Evolutionary conservation across 306 rosid genomes (phyloP).

Genomic region (Erythrophleum fordii): DNA sequence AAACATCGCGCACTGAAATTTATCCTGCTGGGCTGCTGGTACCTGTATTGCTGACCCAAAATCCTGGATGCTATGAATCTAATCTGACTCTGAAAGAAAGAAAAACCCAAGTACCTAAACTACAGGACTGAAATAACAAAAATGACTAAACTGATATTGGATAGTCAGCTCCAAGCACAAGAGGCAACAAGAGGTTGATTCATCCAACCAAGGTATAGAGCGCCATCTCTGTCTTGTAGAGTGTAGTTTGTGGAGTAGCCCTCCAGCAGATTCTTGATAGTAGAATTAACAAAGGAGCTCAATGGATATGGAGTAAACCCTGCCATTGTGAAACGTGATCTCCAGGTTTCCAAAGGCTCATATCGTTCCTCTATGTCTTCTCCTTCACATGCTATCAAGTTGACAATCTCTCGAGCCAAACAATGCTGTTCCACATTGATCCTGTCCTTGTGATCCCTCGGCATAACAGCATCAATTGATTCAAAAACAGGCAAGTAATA

Average conservation of each 20-base stretch:
- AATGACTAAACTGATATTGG: constrained; percentile 15
- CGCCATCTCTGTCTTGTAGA: constrained; percentile 79
- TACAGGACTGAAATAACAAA: constrained; percentile 16
- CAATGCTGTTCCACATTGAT: constrained; percentile 90
- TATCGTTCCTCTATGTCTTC: constrained; percentile 89
- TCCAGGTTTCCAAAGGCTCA: constrained; percentile 78
- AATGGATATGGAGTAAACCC: constrained; percentile 78
- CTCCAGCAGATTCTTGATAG: constrained; percentile 70
- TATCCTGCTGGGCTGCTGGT: not conserved
- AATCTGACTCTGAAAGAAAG: constrained; percentile 12
- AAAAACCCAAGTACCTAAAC: constrained; percentile 6
- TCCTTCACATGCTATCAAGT: constrained; percentile 91
- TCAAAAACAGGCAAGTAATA: constrained; percentile 71
- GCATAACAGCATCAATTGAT: constrained; percentile 70
- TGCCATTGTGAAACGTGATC: constrained; percentile 70
- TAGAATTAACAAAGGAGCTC: constrained; percentile 63
- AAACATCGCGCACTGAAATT: not conserved
- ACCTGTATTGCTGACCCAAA: not conserved
- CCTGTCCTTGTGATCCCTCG: constrained; percentile 74
- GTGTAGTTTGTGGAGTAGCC: constrained; percentile 72
- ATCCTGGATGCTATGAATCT: constrained; percentile 12
- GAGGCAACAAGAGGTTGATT: constrained; percentile 63
- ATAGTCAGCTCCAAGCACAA: constrained; percentile 79
- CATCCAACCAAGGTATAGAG: constrained; percentile 81
- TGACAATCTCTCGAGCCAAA: constrained; percentile 84